A percentile compares a stretch with the other conserved stretches of the same genome.
phyloP scores from a whole-genome alignment of 257 asterid genomes.

The Prunella vulgaris region DNA sequence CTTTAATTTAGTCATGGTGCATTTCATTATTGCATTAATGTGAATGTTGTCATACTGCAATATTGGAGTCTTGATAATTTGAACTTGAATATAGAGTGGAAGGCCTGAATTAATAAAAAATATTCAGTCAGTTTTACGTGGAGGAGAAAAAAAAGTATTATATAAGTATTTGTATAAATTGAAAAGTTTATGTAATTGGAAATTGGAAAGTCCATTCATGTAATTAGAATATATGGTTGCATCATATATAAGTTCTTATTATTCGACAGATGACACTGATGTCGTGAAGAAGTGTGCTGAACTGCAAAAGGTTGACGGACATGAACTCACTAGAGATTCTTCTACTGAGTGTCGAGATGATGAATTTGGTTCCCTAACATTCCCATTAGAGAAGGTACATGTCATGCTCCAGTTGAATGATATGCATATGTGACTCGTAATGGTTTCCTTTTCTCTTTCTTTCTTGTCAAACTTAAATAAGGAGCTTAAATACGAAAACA shows the following conservation, averaged over 20 bases:
- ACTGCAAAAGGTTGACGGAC: conserved; percentile 30
- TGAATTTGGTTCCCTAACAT: conserved; percentile 25
- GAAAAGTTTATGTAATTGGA: neutral
- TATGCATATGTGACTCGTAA: conserved; percentile 9
- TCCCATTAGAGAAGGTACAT: conserved; percentile 54
- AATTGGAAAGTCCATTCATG: neutral
- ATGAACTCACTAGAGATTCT: conserved; percentile 21
- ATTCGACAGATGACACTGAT: conserved; percentile 40
- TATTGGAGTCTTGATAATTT: neutral
- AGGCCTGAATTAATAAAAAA: neutral
- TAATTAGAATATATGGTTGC: neutral
- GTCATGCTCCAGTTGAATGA: neutral
- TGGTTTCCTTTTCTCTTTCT: conserved; percentile 13
- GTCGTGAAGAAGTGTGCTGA: conserved; percentile 30
- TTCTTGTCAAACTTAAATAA: neutral
- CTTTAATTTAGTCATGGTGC: neutral
- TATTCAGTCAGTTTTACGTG: neutral
- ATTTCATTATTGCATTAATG: neutral
- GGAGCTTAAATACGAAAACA: neutral
- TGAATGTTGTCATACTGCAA: neutral
- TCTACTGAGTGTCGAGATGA: conserved; percentile 29
- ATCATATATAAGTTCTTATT: conserved; percentile 1
- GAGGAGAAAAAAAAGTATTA: neutral
- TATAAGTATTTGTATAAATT: neutral
- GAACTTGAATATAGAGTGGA: conserved; percentile 11